Evolutionary conservation across 768 basidiomycete genomes (phyloP).

Genomic region (Dioszegia hungarica): DNA sequence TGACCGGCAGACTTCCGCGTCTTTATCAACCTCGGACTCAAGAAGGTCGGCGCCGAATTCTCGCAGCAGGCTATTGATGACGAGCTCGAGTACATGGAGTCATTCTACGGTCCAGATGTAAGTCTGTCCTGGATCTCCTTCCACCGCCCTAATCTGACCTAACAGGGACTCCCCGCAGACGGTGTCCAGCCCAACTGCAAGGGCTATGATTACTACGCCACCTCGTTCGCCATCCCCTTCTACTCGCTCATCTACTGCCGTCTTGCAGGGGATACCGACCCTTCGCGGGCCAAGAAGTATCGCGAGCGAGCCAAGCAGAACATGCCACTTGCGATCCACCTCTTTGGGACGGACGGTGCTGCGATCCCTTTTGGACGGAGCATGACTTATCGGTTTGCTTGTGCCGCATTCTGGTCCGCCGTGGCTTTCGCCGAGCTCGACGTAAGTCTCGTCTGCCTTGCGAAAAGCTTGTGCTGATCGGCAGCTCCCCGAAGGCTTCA

Average conservation of each 20-base stretch:
- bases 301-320: conserved; percentile 9
- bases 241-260: conserved; percentile 29
- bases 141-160: background rate
- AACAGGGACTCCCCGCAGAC: conserved; percentile 31
- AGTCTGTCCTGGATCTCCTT: conserved; percentile 1
- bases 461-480: background rate
- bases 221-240: conserved; percentile 39
- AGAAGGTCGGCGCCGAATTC: conserved; percentile 27
- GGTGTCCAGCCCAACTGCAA: conserved; percentile 6
- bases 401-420: conserved; percentile 38
- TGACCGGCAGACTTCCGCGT: conserved; percentile 24
- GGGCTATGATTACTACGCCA: conserved; percentile 37
- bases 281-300: conserved; percentile 12
- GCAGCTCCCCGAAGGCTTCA: conserved; percentile 59
- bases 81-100: conserved; percentile 23
- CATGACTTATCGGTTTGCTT: conserved; percentile 71
- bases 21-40: conserved; percentile 26
- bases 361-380: conserved; percentile 66
- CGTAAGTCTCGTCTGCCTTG: conserved; percentile 54
- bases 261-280: conserved; percentile 11
- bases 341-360: conserved; percentile 23
- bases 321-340: conserved; percentile 11
- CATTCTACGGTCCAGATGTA: conserved; percentile 27
- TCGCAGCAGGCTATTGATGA: conserved; percentile 25
- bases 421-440: conserved; percentile 26